Percentiles rank a stretch among this genome's conserved stretches.
Evolutionary conservation across 2,329 filamentous ascomycete species (phyloP).

Genomic region (Talaromyces atroroseus): DNA sequence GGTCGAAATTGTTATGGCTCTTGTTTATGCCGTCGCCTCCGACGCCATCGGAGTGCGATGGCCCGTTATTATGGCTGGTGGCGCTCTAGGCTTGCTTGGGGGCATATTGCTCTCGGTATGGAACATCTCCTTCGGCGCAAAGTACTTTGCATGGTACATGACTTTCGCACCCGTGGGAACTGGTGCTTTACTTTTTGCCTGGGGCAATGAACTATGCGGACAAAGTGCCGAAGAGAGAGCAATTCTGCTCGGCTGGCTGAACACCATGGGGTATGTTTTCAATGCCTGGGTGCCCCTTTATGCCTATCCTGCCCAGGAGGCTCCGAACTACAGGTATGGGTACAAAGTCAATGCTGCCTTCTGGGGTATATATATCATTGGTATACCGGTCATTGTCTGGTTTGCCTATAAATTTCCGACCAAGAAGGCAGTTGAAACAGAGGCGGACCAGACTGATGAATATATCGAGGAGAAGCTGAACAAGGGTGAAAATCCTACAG

Average conservation of each 20-base stretch:
- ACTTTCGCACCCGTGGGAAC: constrained; percentile 12
- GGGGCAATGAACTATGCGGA: constrained; percentile 13
- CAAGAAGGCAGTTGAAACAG: background rate
- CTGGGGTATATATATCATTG: constrained; percentile 13
- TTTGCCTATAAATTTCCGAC: constrained; percentile 10
- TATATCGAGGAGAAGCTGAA: background rate
- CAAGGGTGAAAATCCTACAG: background rate
- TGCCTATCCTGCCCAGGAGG: constrained; percentile 11
- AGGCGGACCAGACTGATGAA: background rate
- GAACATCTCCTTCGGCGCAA: constrained; percentile 11
- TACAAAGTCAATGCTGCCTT: constrained; percentile 15
- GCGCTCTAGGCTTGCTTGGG: constrained; percentile 5
- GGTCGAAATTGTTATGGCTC: constrained; percentile 11
- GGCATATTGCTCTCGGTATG: constrained; percentile 11
- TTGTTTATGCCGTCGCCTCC: constrained; percentile 10
- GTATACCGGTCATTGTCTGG: constrained; percentile 14
- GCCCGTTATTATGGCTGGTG: constrained; percentile 13
- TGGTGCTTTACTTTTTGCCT: constrained; percentile 12
- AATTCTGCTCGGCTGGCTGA: constrained; percentile 12
- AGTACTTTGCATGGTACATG: constrained; percentile 13
- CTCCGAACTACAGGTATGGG: constrained; percentile 11
- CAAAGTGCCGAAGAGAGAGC: constrained; percentile 12
- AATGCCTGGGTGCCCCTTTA: constrained; percentile 14
- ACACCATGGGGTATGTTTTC: constrained; percentile 12
- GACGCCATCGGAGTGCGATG: constrained; percentile 10